Percentiles rank a stretch among this genome's conserved stretches.
Conservation (phyloP, 805 yeast genomes). For the Saitoella complicata region DNA sequence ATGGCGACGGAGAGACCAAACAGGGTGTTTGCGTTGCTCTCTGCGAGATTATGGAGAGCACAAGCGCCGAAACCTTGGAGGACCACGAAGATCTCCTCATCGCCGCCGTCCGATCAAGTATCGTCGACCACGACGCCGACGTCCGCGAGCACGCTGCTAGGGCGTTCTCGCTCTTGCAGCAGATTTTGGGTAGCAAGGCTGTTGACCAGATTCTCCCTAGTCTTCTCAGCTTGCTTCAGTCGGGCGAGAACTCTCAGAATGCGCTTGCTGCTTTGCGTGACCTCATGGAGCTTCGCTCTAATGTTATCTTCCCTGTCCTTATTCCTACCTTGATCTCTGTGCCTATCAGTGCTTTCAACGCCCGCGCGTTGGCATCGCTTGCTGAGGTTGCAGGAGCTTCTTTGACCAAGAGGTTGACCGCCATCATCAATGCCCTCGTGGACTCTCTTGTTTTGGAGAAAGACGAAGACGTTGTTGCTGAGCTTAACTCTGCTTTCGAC, state of each 20-base stretch:
- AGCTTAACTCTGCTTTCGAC: conserved; percentile 34
- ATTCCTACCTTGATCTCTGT: conserved; percentile 68
- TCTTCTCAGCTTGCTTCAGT: conserved; percentile 52
- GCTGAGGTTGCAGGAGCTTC: conserved; percentile 85
- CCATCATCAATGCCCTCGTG: conserved; percentile 60
- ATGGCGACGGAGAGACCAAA: conserved; percentile 63
- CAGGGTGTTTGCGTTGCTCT: conserved; percentile 95
- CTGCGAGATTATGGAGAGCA: conserved; percentile 65
- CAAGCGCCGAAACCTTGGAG: conserved; percentile 38
- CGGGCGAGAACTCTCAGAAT: conserved; percentile 39
- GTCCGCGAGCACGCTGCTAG: conserved; percentile 86
- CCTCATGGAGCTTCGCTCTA: conserved; percentile 79
- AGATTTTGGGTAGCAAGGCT: conserved; percentile 55
- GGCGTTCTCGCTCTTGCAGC: conserved; percentile 79
- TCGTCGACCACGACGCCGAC: conserved; percentile 52
- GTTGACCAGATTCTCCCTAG: conserved; percentile 81
- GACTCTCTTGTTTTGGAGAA: conserved; percentile 27
- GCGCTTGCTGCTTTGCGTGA: conserved; percentile 83
- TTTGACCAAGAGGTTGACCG: conserved; percentile 51
- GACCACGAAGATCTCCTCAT: conserved; percentile 57
- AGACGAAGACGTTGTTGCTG: conserved; percentile 27
- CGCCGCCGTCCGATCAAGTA: conserved; percentile 57
- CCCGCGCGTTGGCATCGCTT: conserved; percentile 71
- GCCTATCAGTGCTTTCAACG: conserved; percentile 72
- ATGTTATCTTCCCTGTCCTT: conserved; percentile 82